Conservation (phyloP, 768 basidiomycete genomes). For the Pleurotus platypus region DNA sequence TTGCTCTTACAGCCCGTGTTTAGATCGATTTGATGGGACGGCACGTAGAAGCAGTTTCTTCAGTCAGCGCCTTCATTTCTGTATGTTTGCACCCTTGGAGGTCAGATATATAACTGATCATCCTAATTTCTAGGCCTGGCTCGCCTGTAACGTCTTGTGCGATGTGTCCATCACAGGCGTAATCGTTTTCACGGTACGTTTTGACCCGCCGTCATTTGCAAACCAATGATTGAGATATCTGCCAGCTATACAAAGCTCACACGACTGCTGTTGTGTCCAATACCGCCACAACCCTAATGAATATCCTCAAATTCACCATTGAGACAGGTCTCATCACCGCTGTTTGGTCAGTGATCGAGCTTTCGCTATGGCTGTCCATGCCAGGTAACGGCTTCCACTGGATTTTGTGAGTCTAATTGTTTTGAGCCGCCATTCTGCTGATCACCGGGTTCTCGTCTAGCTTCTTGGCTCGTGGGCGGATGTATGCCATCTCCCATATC, state of each 20-base stretch:
- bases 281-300: not conserved
- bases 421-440: not conserved
- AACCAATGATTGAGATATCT: not conserved
- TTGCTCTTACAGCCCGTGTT: too few species aligned
- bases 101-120: not conserved
- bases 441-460: not conserved
- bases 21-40: not conserved
- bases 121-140: constrained; percentile 8
- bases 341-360: constrained; percentile 6
- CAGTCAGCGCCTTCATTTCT: not conserved
- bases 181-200: constrained; percentile 11
- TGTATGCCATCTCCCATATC: not conserved
- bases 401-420: constrained; percentile 8
- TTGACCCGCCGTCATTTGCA: not conserved
- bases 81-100: not conserved
- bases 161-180: constrained; percentile 11
- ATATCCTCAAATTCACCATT: constrained; percentile 7
- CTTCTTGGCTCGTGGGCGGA: not conserved
- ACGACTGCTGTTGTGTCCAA: not conserved
- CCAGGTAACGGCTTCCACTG: constrained; percentile 8
- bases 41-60: too few species aligned
- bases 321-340: constrained; percentile 12
- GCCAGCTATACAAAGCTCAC: not conserved
- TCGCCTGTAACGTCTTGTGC: constrained; percentile 9
- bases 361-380: constrained; percentile 8